Evolutionary conservation across 1,284 basidiomycete species (phyloP), one percentile per base, ranked within the genome.

Genomic region (Cystobasidium sp.): DNA sequence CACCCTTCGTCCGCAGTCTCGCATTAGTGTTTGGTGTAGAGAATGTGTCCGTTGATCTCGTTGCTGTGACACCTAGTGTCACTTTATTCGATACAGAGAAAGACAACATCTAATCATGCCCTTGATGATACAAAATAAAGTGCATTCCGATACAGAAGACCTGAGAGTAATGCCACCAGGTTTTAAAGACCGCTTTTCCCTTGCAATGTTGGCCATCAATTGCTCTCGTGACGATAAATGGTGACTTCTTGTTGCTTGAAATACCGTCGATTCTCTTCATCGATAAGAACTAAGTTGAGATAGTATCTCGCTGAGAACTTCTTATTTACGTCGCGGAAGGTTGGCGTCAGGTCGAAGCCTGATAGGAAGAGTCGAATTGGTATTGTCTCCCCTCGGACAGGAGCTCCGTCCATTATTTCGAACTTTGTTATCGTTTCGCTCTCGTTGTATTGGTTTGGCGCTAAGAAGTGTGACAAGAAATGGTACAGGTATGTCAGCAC

Each of bases 351-450:
- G 83, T 99, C 96, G 81, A 99, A 99, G 1, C 97, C 97, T 68
- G 96, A 97, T 3, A 99, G 87, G 88, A 98, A 99, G 31, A 99
- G 86, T 61, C 96, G 90, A 78, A 99, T 99, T 0, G 97, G 97
- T 78, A 99, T 98, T 1, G 94, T 98, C 84, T 99, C 96, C 64
- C 94, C 94, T 93, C 94, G 87, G 20, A 97, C 94, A 46, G 61
- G 61, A 5, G 94, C 93, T 8, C 94, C 94, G 82, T 97, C 94
- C 96, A 98, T 97, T 80, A 99, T 98, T 84, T 98, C 96, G 81
- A 97, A 98, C 83, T 99, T 99, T 39, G 97, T 98, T 80, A 99
- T 99, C 5, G 96, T 99, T 82, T 99, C 96, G 78, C 91, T 94
- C 83, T 99, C 96, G 82, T 98, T 99, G 84, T 99, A 99, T 84